Evolutionary conservation across 1,139 yeast species (phyloP), one percentile per base, ranked within the genome.

Genomic region (Casaregolazyma suthepensis): DNA sequence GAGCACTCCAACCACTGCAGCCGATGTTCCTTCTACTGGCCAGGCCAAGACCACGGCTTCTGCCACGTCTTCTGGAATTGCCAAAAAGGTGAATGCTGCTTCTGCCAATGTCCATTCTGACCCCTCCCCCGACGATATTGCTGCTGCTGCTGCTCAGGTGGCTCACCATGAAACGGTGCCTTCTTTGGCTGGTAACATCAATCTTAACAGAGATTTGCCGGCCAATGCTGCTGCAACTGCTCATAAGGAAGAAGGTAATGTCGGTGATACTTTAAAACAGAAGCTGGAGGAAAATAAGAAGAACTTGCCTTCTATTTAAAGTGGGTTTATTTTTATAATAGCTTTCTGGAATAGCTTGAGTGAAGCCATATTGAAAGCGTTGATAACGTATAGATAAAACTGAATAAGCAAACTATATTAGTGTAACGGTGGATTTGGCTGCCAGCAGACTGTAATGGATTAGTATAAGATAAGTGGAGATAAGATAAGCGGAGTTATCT

Each of bases 181-280:
- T 48, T 60, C 71, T 13, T 57, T 67, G 19, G 59, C 58, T 37
- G 71, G 71, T 51, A 63, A 61, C 51, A 64, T 67, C 45, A 62
- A 65, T 43, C 59, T 67, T 38, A 63, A 65, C 56, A 60, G 59
- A 43, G 56, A 55, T 23, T 58, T 56, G 37, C 54, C 57, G 26
- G 48, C 55, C 48, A 42, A 57, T 45, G 54, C 58, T 43, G 38
- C 56, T 26, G 23, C 31, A 26, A 26, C 52, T 46, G 55, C 51
- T 43, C 37, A n/a, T 12, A 43, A 52, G 15, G 43, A 20, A n/a
- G 49, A 35, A 17, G 20, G 18, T 10, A 13, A 35, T 15, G 17
- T 35, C 7, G 40, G 40, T 20, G 45, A 20, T 20, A 43, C 17
- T 46, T 3, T n/a, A 12, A 23, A 35, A 15, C 23, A 37, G 40